Conservation (phyloP, 2,329 filamentous ascomycete species). For the Trichoderma atroviride region DNA sequence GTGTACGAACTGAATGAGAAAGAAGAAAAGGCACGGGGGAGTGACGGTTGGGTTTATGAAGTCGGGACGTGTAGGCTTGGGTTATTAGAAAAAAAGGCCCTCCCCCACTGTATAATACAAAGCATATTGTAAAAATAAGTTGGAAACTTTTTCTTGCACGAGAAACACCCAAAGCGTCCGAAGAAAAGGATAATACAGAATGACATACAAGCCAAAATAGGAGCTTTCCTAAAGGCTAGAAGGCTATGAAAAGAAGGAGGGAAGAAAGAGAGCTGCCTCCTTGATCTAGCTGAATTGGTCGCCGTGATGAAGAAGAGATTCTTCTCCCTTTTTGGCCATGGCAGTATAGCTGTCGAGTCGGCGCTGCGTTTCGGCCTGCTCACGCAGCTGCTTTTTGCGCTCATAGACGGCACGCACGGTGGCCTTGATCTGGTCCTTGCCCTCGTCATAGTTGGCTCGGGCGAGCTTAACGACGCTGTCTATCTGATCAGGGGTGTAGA, state of each 20-base stretch:
- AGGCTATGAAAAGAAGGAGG: not conserved
- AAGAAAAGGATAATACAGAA: conserved; percentile 10
- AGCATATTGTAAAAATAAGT: conserved; percentile 44
- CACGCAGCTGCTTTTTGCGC: conserved; percentile 73
- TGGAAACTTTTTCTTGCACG: conserved; percentile 12
- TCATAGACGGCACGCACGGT: conserved; percentile 90
- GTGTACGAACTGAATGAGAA: conserved; percentile 28
- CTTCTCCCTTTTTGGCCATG: conserved; percentile 52
- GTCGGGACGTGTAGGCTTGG: conserved; percentile 14
- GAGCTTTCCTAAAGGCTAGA: not conserved
- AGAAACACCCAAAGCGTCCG: conserved; percentile 4
- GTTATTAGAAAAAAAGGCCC: conserved; percentile 23
- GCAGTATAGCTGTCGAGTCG: conserved; percentile 48
- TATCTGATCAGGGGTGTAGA: conserved; percentile 89
- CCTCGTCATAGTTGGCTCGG: conserved; percentile 82
- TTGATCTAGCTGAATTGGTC: conserved; percentile 62
- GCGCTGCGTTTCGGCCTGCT: conserved; percentile 52
- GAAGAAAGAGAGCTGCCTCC: not conserved
- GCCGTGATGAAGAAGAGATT: conserved; percentile 61
- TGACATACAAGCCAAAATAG: conserved; percentile 17
- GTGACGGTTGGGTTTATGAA: conserved; percentile 14
- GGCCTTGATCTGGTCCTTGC: conserved; percentile 73
- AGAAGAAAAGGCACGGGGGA: conserved; percentile 5
- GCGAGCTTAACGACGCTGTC: conserved; percentile 83
- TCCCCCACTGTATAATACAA: conserved; percentile 42